These are phyloP conservation scores for Kwoniella botswanensis DNA, from an alignment of 768 basidiomycete species.

Conservation along the genomic window DNA sequence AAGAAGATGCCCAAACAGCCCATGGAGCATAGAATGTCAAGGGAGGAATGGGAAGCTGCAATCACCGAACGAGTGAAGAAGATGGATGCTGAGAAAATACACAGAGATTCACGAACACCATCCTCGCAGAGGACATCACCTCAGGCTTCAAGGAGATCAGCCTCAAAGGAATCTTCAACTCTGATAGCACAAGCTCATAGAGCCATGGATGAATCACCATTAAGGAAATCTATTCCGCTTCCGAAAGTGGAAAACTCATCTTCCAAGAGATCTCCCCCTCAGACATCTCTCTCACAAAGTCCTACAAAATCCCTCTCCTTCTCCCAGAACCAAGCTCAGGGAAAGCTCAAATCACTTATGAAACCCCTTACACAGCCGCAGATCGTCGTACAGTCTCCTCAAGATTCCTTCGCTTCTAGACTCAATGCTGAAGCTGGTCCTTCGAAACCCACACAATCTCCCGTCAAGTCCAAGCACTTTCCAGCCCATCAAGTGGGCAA, in stretches of 20 bases:
- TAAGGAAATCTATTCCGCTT: background rate
- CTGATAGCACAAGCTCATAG: background rate
- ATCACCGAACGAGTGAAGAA: background rate
- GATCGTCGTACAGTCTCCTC: background rate
- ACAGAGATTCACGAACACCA: background rate
- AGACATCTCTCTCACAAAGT: background rate
- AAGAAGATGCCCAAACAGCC: background rate
- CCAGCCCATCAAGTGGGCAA: background rate
- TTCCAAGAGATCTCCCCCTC: too few relatives aligned
- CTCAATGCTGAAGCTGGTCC: background rate
- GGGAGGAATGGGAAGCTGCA: background rate
- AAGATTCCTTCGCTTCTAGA: background rate
- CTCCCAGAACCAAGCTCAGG: too few relatives aligned
- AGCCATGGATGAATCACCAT: background rate
- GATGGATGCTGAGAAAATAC: background rate
- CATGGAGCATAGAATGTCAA: background rate
- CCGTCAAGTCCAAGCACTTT: conserved; percentile 1
- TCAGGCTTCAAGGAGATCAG: background rate
- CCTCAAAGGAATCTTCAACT: background rate
- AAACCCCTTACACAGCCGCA: background rate
- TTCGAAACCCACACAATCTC: background rate
- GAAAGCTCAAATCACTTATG: background rate
- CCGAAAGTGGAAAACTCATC: background rate
- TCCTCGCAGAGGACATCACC: background rate
- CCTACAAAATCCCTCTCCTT: background rate